Conservation (phyloP, 169 alveolate genomes). For the Eimeria maxima region DNA sequence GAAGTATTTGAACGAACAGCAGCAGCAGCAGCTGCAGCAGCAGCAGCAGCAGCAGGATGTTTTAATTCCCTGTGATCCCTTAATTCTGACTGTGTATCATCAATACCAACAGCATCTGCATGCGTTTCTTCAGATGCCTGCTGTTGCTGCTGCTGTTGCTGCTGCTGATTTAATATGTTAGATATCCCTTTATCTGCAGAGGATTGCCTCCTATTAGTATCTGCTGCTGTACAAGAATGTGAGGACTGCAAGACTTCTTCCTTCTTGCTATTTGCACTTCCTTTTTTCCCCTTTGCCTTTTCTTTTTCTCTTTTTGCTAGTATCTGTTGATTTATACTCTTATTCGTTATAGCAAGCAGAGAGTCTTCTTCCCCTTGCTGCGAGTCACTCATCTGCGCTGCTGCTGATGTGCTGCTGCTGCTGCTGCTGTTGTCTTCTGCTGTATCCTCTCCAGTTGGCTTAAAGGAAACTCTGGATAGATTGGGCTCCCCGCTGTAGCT, state of each 20-base stretch:
- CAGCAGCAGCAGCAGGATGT: background rate
- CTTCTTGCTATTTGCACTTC: too few species aligned
- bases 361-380: background rate
- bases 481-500: background rate
- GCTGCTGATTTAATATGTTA: too few species aligned
- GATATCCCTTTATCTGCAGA: too few species aligned
- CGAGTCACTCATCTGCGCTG: background rate
- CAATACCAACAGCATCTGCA: too few species aligned
- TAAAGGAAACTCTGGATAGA: background rate
- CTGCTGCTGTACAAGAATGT: too few species aligned
- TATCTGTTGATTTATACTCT: background rate
- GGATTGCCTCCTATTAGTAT: too few species aligned
- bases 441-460: background rate
- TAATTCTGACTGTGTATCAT: too few species aligned
- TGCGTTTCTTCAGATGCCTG: too few species aligned
- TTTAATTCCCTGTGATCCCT: background rate
- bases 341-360: background rate
- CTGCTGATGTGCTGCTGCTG: background rate
- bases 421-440: background rate
- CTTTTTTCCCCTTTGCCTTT: too few species aligned
- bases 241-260: too few species aligned
- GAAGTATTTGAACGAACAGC: background rate
- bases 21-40: background rate
- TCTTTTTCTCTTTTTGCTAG: too few species aligned
- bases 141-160: too few species aligned